Evolutionary conservation across 2,329 filamentous ascomycete genomes (phyloP), one percentile per base, ranked within the genome.

Genomic region (Endocalyx cinctus): DNA sequence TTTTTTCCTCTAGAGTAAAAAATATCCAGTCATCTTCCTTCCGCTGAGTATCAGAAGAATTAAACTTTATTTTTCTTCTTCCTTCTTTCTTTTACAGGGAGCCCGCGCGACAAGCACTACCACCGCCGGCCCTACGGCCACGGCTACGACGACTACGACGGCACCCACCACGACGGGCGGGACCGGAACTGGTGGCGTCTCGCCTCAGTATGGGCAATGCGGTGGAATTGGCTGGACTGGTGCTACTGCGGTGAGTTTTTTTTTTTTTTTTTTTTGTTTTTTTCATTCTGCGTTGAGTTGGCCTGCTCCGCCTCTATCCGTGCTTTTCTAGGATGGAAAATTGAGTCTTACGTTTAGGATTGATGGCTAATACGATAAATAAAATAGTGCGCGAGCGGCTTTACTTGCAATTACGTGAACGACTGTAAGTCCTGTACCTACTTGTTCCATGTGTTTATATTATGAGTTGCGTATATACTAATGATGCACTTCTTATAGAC

Each of bases 321-420:
- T 8, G n/a, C 20, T n/a, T 8, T 23, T 23, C n/a, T 8, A 8
- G 8, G 20, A 23, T 8, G 8, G n/a, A n/a, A n/a, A 23, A 23
- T n/a, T 23, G 33, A 26, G 14, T 17, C 25, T 3, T 17, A 4
- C 12, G 13, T 15, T 17, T 12, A 7, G 5, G 12, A 6, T 17
- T 15, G 20, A 17, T 32, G n/a, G n/a, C n/a, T n/a, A n/a, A n/a
- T n/a, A n/a, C n/a, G n/a, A n/a, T n/a, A n/a, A n/a, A n/a, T n/a
- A n/a, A n/a, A n/a, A n/a, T 17, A 32, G 4, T 35, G 33, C 27
- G 27, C 17, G 4, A n/a, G 15, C 8, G 25, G 25, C 1, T 35
- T 25, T 17, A 35, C 33, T 8, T 35, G 33, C 27, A 35, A 29
- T n/a, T 27, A 16, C 12, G n/a, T 20, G 11, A 35, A 35, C 27